Conservation (phyloP, 2,329 filamentous ascomycete genomes). For the Rutstroemia sp. region DNA sequence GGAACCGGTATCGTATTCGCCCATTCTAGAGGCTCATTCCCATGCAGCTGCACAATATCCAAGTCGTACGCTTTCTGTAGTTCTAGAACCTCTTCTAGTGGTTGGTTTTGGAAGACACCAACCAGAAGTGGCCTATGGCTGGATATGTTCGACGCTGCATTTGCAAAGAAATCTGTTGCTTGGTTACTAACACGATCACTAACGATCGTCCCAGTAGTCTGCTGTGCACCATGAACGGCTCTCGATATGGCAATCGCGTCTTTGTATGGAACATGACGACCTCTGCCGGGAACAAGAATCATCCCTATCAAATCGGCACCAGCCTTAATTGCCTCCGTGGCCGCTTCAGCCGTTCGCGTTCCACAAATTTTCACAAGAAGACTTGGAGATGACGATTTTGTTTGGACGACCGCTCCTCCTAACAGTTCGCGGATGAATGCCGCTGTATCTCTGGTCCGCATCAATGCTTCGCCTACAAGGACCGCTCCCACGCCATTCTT, state of each 20-base stretch:
- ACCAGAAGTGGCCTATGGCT: constrained; percentile 67
- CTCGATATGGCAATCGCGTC: constrained; percentile 74
- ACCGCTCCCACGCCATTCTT: constrained; percentile 87
- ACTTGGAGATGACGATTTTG: constrained; percentile 33
- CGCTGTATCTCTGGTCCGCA: constrained; percentile 79
- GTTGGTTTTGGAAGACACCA: constrained; percentile 90
- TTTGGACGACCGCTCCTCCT: constrained; percentile 39
- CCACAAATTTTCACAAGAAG: constrained; percentile 92
- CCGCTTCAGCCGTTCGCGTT: constrained; percentile 75
- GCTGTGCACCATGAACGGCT: constrained; percentile 51
- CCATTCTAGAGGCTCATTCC: constrained; percentile 89
- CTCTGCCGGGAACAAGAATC: constrained; percentile 76
- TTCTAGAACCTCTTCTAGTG: constrained; percentile 71
- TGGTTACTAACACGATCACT: constrained; percentile 22
- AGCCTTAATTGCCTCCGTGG: constrained; percentile 70
- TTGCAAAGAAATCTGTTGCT: constrained; percentile 65
- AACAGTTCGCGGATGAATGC: constrained; percentile 81
- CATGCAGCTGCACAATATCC: constrained; percentile 89
- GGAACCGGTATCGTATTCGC: constrained; percentile 82
- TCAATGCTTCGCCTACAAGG: constrained; percentile 89
- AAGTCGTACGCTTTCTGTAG: constrained; percentile 70
- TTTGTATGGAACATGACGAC: constrained; percentile 71
- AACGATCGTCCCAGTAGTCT: constrained; percentile 21
- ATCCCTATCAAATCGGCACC: constrained; percentile 92
- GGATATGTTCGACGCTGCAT: constrained; percentile 40